Evolutionary conservation across 1,284 basidiomycete species (phyloP).

Genomic region (Cryptococcus sp.): DNA sequence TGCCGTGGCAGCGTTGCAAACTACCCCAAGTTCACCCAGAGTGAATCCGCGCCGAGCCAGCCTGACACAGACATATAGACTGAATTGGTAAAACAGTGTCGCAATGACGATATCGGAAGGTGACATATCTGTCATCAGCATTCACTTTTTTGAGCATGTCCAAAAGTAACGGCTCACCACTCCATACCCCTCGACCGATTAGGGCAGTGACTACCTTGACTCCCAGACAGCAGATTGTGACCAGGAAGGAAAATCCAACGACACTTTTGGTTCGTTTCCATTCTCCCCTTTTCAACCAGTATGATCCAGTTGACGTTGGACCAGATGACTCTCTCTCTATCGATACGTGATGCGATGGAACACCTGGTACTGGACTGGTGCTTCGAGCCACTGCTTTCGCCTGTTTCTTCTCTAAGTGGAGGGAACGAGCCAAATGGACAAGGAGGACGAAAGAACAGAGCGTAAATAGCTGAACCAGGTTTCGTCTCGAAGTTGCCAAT

Average conservation of each 20-base stretch:
- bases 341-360: neutral
- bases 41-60: slow-evolving; percentile 91
- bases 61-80: slow-evolving; percentile 81
- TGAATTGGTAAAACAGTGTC: slow-evolving; percentile 83
- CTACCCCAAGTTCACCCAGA: slow-evolving; percentile 84
- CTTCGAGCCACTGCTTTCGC: neutral
- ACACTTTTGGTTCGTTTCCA: slow-evolving; percentile 43
- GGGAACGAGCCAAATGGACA: slow-evolving; percentile 68
- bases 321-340: slow-evolving; percentile 29
- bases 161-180: slow-evolving; percentile 22
- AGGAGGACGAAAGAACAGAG: slow-evolving; percentile 73
- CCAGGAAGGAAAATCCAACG: slow-evolving; percentile 43
- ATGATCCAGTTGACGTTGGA: slow-evolving; percentile 11
- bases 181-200: slow-evolving; percentile 41
- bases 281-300: slow-evolving; percentile 45
- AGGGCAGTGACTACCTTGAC: slow-evolving; percentile 42
- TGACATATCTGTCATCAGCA: slow-evolving; percentile 61
- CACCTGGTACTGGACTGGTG: neutral
- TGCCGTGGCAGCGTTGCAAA: slow-evolving; percentile 81
- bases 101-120: slow-evolving; percentile 71
- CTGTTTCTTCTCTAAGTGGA: slow-evolving; percentile 59
- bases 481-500: slow-evolving; percentile 65
- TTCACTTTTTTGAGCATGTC: neutral
- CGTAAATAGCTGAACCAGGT: slow-evolving; percentile 70
- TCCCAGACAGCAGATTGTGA: slow-evolving; percentile 39